These are phyloP conservation scores for Cytidiella melzeri DNA, from an alignment of 768 basidiomycete genomes.

Conservation along the genomic window DNA sequence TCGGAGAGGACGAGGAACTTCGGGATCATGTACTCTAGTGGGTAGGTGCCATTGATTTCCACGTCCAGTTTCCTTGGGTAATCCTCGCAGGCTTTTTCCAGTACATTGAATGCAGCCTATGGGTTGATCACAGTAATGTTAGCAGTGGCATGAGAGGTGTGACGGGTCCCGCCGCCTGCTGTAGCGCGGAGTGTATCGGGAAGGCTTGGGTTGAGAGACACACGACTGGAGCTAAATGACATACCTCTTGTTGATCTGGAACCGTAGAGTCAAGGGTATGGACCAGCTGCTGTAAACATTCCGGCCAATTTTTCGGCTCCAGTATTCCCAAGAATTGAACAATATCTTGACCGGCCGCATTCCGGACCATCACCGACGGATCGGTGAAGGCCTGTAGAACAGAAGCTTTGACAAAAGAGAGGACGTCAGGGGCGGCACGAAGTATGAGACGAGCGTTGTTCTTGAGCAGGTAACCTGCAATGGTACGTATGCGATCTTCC, in stretches of 20 bases:
- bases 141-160: background rate
- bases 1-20: conserved; percentile 88
- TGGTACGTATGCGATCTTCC: conserved; percentile 89
- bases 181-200: background rate
- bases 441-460: conserved; percentile 85
- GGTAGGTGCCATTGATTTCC: conserved; percentile 87
- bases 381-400: conserved; percentile 81
- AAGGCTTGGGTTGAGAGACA: background rate
- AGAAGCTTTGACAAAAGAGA: conserved; percentile 66
- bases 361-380: conserved; percentile 80
- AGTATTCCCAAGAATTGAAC: conserved; percentile 83
- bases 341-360: conserved; percentile 90
- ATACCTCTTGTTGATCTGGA: conserved; percentile 80
- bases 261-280: conserved; percentile 72
- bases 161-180: background rate
- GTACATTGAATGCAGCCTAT: conserved; percentile 87
- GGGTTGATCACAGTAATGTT: conserved; percentile 2
- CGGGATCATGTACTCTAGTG: conserved; percentile 94
- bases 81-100: conserved; percentile 96
- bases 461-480: conserved; percentile 96
- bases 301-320: conserved; percentile 92
- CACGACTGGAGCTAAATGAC: conserved; percentile 16
- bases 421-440: conserved; percentile 56
- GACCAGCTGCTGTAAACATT: conserved; percentile 84
- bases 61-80: conserved; percentile 94